These are phyloP conservation scores for Aureobasidium namibiae DNA, from an alignment of 2,329 filamentous ascomycete genomes.

Conservation along the genomic window DNA sequence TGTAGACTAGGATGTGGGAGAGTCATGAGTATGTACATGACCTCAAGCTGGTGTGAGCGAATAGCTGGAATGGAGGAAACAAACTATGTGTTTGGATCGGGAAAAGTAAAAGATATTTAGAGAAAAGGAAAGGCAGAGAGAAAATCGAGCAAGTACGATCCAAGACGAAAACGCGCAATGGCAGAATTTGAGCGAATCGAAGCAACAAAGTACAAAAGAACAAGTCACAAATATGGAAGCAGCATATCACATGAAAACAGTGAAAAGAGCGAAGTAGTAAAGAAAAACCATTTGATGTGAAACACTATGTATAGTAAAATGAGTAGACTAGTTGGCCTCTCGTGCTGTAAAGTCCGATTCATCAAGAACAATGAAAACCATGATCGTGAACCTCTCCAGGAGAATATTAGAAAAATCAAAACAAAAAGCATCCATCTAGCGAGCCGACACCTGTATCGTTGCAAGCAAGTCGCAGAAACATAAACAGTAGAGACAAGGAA, in stretches of 20 bases:
- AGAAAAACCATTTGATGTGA: neutral
- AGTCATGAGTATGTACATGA: too few relatives aligned
- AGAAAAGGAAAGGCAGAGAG: neutral
- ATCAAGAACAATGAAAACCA: neutral
- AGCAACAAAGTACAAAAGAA: neutral
- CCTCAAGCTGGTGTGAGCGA: neutral
- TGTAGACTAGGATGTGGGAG: neutral
- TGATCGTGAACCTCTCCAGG: constrained; percentile 11
- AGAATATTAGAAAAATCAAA: constrained; percentile 2
- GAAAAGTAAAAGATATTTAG: too few relatives aligned
- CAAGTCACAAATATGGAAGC: neutral
- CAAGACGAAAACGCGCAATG: too few relatives aligned
- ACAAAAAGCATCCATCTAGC: constrained; percentile 7
- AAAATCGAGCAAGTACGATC: neutral
- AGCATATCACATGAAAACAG: neutral
- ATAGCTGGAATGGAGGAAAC: too few relatives aligned
- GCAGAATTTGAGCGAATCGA: neutral
- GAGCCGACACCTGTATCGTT: constrained; percentile 10
- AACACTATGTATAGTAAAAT: constrained; percentile 9
- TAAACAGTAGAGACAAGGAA: neutral
- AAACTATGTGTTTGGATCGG: too few relatives aligned
- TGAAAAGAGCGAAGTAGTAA: neutral
- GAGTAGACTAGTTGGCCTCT: neutral
- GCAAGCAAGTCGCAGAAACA: constrained; percentile 4
- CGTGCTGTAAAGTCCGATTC: neutral